Evolutionary conservation across 306 rosid species (phyloP), one percentile per base, ranked within the genome.

Genomic region (Cicer cuneatum): DNA sequence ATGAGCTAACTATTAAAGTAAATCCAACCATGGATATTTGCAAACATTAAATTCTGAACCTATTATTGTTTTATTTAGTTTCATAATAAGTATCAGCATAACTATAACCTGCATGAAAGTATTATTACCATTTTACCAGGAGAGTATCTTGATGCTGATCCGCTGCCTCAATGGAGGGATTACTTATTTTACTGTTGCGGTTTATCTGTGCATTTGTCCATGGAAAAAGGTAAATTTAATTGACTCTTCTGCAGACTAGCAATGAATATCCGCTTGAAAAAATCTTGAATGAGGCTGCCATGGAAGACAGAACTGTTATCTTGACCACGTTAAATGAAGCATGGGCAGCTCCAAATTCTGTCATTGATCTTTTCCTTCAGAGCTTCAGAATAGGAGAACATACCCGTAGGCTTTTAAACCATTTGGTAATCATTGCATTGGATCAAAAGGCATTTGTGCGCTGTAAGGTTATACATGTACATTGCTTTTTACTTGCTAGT

Each of bases 311-410:
- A 59, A 94, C 98, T 52, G 95, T 94, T 69, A 91, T 94, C 69
- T 80, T 94, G 84, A 91, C 98, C 29, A 90, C 98, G 15, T 82
- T 94, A 73, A 94, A 94, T 74, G 95, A 87, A 82, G 97, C 98
- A 69, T 94, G 98, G 98, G 97, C 97, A 14, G 84, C 96, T 83
- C 95, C 88, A 45, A 74, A 85, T 86, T 91, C 98, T 24, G 76
- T 92, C 37, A 47, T 91, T 24, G 97, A 90, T 81, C 96, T 94
- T 72, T 94, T 94, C 68, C 93, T 92, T 6, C 96, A 90, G 80
- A 92, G 99, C 87, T 92, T 94, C 81, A 90, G 87, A 87, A 90
- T 85, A 76, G 97, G 96, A 64, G 83, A 83, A 15, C 83, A 53
- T 40, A 94, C 99, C 16, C 72, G 56, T 71, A 76, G 82, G 78